These are phyloP conservation scores for Lonicera japonica DNA, from an alignment of 129 eudicot genomes.

Conservation along the genomic window DNA sequence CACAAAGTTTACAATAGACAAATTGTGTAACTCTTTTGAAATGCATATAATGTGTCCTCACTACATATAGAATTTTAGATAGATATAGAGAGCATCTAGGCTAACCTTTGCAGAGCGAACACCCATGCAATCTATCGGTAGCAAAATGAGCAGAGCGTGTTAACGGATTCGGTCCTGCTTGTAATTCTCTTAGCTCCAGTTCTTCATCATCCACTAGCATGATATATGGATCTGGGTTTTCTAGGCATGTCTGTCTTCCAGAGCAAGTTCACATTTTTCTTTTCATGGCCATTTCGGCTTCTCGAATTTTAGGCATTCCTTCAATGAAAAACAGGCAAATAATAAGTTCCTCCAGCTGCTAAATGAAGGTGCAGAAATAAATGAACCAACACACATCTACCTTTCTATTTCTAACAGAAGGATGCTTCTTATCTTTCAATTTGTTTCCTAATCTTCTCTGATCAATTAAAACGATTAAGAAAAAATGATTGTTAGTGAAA, in stretches of 20 bases:
- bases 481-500: slow-evolving; percentile 1
- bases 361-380: background rate
- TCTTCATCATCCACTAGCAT: slow-evolving; percentile 82
- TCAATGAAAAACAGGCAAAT: slow-evolving; percentile 13
- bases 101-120: slow-evolving; percentile 93
- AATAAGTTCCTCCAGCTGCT: slow-evolving; percentile 4
- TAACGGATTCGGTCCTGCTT: slow-evolving; percentile 64
- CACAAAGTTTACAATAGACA: too few species aligned
- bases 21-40: background rate
- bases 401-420: slow-evolving; percentile 42
- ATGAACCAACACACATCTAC: slow-evolving; percentile 15
- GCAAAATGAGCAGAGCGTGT: slow-evolving; percentile 64
- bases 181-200: slow-evolving; percentile 72
- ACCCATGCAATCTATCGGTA: slow-evolving; percentile 53
- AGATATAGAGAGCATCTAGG: slow-evolving; percentile 3
- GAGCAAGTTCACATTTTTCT: slow-evolving; percentile 62
- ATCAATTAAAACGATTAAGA: slow-evolving; percentile 8
- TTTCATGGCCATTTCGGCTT: slow-evolving; percentile 37
- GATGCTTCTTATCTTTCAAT: slow-evolving; percentile 50
- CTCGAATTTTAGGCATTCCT: slow-evolving; percentile 43
- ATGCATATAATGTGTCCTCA: slow-evolving; percentile 3
- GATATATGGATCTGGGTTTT: slow-evolving; percentile 30
- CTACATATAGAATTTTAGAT: background rate
- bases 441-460: slow-evolving; percentile 53
- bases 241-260: slow-evolving; percentile 44